phyloP scores from a whole-genome alignment of 257 asterid genomes.

The Forsythia viridissima region DNA sequence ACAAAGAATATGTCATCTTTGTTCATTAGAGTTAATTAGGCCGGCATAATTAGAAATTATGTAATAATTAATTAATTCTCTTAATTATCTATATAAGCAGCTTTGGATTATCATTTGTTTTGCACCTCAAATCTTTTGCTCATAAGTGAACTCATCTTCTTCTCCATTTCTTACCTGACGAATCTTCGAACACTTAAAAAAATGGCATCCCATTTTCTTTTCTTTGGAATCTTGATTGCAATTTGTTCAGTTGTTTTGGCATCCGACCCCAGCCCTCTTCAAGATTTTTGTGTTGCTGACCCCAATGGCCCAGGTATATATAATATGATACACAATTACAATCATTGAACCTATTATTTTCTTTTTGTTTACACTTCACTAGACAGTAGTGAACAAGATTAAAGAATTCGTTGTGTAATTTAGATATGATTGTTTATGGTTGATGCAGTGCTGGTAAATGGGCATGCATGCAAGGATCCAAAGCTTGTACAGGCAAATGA shows the following conservation, averaged over 20 bases:
- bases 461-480: conserved; percentile 41
- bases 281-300: conserved; percentile 50
- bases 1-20: not conserved
- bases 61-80: not conserved
- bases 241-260: conserved; percentile 30
- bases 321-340: not conserved
- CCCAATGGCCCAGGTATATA: conserved; percentile 31
- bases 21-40: not conserved
- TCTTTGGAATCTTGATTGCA: conserved; percentile 21
- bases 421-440: not conserved
- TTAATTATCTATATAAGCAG: not conserved
- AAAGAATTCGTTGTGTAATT: no score
- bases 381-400: no score
- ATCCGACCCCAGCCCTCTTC: conserved; percentile 49
- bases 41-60: not conserved
- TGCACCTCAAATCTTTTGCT: not conserved
- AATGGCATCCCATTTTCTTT: conserved; percentile 31
- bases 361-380: no score
- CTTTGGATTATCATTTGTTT: not conserved
- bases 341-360: no score
- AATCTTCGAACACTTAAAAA: not conserved
- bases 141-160: not conserved
- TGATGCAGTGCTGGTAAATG: conserved; percentile 35
- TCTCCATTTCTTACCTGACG: not conserved
- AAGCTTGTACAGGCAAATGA: conserved; percentile 27